These are phyloP conservation scores for Arthrobotrys iridis DNA, from an alignment of 2,329 filamentous ascomycete species.

Conservation along the genomic window DNA sequence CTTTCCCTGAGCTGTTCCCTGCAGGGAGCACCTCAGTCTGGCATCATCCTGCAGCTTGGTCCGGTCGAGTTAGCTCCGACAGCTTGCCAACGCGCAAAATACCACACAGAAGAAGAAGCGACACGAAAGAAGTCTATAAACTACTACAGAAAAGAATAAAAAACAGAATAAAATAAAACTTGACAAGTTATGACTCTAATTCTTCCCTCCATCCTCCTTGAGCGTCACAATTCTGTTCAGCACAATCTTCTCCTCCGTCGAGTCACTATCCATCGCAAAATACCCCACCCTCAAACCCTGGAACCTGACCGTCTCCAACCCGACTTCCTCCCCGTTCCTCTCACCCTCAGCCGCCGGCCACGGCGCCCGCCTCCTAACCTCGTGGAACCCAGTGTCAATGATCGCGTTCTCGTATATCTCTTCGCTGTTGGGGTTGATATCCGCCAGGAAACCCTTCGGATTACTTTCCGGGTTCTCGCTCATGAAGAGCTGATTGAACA, in stretches of 20 bases:
- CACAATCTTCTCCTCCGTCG: conserved; percentile 79
- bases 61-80: conserved; percentile 6
- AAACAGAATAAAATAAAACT: too few species aligned
- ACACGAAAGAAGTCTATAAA: conserved; percentile 30
- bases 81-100: neutral
- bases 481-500: conserved; percentile 86
- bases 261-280: conserved; percentile 82
- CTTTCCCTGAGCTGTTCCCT: neutral
- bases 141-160: neutral
- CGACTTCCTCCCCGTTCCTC: conserved; percentile 69
- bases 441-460: conserved; percentile 81
- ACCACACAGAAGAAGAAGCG: neutral
- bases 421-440: conserved; percentile 86
- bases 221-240: conserved; percentile 91
- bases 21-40: neutral
- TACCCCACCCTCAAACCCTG: conserved; percentile 91
- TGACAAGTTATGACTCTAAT: too few species aligned
- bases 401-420: conserved; percentile 79
- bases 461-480: conserved; percentile 81
- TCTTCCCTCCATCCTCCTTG: conserved; percentile 85
- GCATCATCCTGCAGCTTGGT: conserved; percentile 31
- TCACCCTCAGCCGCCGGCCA: conserved; percentile 84
- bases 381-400: conserved; percentile 83
- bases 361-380: conserved; percentile 76
- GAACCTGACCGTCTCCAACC: conserved; percentile 82